phyloP scores from a whole-genome alignment of 108 stramenopile species.

The Discostella pseudostelligera region DNA sequence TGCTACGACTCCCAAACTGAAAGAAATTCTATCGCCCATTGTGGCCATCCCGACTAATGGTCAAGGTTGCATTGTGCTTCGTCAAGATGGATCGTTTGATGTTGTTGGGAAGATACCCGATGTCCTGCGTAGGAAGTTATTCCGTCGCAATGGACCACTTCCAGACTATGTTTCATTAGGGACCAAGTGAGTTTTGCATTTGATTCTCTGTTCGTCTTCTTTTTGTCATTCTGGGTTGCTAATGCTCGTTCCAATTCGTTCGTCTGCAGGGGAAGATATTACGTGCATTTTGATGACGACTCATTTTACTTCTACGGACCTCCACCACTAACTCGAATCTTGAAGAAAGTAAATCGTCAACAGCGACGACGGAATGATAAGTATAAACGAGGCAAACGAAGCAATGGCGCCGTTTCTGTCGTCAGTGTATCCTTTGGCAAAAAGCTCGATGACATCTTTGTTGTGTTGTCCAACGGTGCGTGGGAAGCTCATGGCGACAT shows the following conservation, averaged over 20 bases:
- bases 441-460: slow-evolving; percentile 66
- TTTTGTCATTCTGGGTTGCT: background rate
- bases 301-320: slow-evolving; percentile 64
- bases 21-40: slow-evolving; percentile 53
- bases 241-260: background rate
- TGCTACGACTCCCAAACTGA: too few relatives aligned
- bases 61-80: slow-evolving; percentile 66
- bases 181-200: slow-evolving; percentile 20
- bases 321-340: slow-evolving; percentile 48
- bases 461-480: slow-evolving; percentile 70
- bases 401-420: background rate
- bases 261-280: slow-evolving; percentile 56
- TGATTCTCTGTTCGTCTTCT: background rate
- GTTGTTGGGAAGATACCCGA: slow-evolving; percentile 71
- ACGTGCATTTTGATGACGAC: slow-evolving; percentile 65
- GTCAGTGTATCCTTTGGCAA: slow-evolving; percentile 66
- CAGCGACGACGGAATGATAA: background rate
- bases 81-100: slow-evolving; percentile 73
- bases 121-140: slow-evolving; percentile 53
- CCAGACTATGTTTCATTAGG: slow-evolving; percentile 70
- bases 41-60: slow-evolving; percentile 74
- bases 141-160: slow-evolving; percentile 45
- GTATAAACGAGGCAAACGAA: background rate
- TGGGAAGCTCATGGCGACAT: slow-evolving; percentile 74
- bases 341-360: slow-evolving; percentile 33